Conservation (phyloP, 2,329 filamentous ascomycete genomes). For the Arthrobotrys conoides region DNA sequence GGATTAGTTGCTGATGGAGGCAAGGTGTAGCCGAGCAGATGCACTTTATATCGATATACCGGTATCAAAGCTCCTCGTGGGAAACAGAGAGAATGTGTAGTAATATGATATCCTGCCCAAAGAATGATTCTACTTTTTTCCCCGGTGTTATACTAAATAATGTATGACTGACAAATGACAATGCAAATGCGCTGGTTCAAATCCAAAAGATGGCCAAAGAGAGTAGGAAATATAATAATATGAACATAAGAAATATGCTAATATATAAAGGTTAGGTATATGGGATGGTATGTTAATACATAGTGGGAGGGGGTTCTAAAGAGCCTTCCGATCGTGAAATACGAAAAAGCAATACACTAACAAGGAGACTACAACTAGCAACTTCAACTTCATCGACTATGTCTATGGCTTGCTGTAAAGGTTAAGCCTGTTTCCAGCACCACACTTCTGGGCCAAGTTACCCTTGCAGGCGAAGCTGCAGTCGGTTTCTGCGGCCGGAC, state of each 20-base stretch:
- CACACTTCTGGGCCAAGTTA: slow-evolving; percentile 34
- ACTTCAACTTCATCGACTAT: slow-evolving; percentile 1
- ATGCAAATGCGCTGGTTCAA: neutral
- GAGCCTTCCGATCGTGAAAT: slow-evolving; percentile 7
- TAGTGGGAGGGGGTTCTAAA: slow-evolving; percentile 1
- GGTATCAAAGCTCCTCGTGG: neutral
- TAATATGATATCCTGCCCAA: neutral
- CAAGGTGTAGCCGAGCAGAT: too few species aligned
- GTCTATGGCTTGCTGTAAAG: slow-evolving; percentile 37
- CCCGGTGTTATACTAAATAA: neutral
- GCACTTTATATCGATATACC: too few species aligned
- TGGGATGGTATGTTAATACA: neutral
- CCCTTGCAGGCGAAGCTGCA: slow-evolving; percentile 41
- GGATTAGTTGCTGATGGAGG: too few species aligned
- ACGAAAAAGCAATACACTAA: neutral
- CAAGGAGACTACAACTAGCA: too few species aligned
- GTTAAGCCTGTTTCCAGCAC: slow-evolving; percentile 43
- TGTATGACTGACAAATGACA: neutral
- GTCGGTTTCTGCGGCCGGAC: slow-evolving; percentile 18
- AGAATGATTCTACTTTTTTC: neutral
- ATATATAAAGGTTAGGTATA: slow-evolving; percentile 30
- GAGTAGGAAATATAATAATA: slow-evolving; percentile 25
- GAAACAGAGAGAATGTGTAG: neutral
- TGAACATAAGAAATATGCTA: slow-evolving; percentile 41
- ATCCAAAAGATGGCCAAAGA: neutral